Conservation (phyloP, 2,329 filamentous ascomycete genomes). For the Onygena corvina region DNA sequence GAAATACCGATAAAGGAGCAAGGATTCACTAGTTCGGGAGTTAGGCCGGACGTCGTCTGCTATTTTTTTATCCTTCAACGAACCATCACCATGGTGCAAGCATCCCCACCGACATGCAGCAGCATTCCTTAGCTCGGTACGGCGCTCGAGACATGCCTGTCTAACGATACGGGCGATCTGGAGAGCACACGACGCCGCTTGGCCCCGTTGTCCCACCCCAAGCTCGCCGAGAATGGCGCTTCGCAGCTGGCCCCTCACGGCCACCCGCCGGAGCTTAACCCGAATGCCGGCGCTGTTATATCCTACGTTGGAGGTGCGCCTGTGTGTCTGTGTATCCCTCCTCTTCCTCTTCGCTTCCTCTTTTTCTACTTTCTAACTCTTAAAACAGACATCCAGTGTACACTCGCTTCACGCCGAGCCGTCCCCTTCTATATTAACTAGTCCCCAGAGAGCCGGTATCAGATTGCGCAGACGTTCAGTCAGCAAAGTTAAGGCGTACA, state of each 20-base stretch:
- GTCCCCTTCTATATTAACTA: background rate
- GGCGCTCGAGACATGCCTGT: background rate
- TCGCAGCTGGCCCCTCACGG: constrained; percentile 2
- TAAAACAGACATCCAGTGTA: background rate
- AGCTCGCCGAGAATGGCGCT: background rate
- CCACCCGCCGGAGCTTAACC: background rate
- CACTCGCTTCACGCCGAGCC: background rate
- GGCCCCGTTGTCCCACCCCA: constrained; percentile 3
- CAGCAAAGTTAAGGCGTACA: background rate
- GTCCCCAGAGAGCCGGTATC: background rate
- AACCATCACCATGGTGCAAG: no score
- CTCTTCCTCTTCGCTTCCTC: background rate
- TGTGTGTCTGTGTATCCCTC: no score
- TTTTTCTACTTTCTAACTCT: background rate
- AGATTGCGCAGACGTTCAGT: background rate
- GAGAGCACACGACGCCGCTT: background rate
- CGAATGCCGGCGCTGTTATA: background rate
- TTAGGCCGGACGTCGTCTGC: no score
- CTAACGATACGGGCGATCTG: background rate
- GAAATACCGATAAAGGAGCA: no score
- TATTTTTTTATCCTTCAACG: background rate
- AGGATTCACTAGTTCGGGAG: no score
- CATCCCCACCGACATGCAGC: background rate
- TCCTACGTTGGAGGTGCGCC: background rate
- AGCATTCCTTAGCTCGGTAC: background rate